Evolutionary conservation across 257 asterid species (phyloP).

Genomic region (Rauvolfia tetraphylla): DNA sequence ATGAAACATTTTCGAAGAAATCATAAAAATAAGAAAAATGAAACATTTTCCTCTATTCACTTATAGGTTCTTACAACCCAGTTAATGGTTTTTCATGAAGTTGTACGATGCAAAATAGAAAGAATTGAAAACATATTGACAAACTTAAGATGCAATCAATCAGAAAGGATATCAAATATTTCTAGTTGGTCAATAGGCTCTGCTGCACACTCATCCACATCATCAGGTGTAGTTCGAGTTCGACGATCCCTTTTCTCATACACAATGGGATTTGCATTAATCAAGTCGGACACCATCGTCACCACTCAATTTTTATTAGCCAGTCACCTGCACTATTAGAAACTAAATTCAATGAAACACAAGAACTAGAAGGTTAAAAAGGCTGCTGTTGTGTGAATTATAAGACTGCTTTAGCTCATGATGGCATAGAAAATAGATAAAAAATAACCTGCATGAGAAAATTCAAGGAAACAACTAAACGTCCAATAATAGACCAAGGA

Average conservation of each 20-base stretch:
- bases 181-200: conserved; percentile 77
- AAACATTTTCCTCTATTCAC: not conserved
- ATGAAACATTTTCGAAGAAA: not conserved
- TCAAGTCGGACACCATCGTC: conserved; percentile 61
- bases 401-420: not conserved
- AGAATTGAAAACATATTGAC: not conserved
- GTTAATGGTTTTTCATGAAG: not conserved
- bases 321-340: conserved; percentile 11
- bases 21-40: not conserved
- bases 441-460: not conserved
- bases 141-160: conserved; percentile 10
- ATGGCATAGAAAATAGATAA: not conserved
- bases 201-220: conserved; percentile 54
- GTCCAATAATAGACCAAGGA: not conserved
- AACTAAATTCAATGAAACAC: not conserved
- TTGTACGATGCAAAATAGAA: not conserved
- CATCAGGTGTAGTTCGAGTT: conserved; percentile 40
- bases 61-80: not conserved
- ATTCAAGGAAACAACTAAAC: not conserved
- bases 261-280: conserved; percentile 83
- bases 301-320: conserved; percentile 24
- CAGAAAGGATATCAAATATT: conserved; percentile 83
- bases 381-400: not conserved
- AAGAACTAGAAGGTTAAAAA: not conserved
- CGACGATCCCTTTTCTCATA: conserved; percentile 84